Conservation (phyloP, 2,329 filamentous ascomycete species). For the Sporothrix pseudoabietina region DNA sequence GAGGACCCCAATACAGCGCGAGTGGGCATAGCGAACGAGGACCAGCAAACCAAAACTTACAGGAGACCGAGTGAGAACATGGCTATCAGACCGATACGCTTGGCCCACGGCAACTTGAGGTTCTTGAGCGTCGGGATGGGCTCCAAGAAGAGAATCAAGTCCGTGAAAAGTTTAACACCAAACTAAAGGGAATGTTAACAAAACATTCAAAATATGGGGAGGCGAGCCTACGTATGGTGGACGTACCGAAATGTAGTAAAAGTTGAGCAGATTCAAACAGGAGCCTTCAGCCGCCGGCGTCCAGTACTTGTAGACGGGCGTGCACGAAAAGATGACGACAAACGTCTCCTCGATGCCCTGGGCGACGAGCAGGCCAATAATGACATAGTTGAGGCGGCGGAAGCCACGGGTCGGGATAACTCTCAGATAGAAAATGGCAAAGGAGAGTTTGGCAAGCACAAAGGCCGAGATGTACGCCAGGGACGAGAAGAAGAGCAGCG, state of each 20-base stretch:
- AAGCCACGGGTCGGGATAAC: slow-evolving; percentile 20
- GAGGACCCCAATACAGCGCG: neutral
- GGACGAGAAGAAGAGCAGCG: slow-evolving; percentile 18
- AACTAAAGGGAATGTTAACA: neutral
- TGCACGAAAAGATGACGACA: slow-evolving; percentile 25
- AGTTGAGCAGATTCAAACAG: slow-evolving; percentile 2
- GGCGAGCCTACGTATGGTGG: neutral
- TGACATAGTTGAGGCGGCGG: slow-evolving; percentile 20
- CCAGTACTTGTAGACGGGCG: slow-evolving; percentile 25
- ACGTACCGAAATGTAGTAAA: slow-evolving; percentile 19
- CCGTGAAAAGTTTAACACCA: slow-evolving; percentile 21
- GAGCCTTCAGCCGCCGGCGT: neutral
- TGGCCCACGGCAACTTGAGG: slow-evolving; percentile 36
- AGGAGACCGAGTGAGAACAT: slow-evolving; percentile 47
- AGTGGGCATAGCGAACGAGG: neutral
- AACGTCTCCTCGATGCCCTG: slow-evolving; percentile 29
- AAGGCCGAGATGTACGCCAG: slow-evolving; percentile 17
- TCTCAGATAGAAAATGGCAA: slow-evolving; percentile 24
- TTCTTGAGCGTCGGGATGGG: slow-evolving; percentile 19
- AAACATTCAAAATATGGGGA: neutral
- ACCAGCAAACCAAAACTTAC: neutral
- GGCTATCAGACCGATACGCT: slow-evolving; percentile 39
- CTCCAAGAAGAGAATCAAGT: slow-evolving; percentile 26
- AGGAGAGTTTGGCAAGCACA: slow-evolving; percentile 23
- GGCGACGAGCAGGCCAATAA: slow-evolving; percentile 13